Conservation (phyloP, 176 grass and related monocot species). For the Typha latifolia region DNA sequence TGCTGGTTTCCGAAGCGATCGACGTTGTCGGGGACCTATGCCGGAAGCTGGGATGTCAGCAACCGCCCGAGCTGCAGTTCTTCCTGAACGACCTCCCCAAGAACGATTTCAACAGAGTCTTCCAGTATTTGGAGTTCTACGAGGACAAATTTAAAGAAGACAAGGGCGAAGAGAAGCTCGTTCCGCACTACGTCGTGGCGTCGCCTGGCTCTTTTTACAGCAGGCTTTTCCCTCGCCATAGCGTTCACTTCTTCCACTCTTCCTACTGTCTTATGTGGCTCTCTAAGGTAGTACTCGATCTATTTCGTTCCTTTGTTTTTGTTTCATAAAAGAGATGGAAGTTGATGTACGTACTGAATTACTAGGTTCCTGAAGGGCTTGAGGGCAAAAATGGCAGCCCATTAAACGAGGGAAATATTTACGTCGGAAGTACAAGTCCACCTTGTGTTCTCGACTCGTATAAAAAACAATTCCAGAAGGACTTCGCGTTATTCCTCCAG, state of each 20-base stretch:
- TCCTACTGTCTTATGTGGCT: slow-evolving; percentile 50
- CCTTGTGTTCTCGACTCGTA: slow-evolving; percentile 12
- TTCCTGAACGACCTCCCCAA: slow-evolving; percentile 41
- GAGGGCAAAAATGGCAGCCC: no score
- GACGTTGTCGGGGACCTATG: not conserved
- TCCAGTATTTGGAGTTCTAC: slow-evolving; percentile 21
- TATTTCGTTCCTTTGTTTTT: no score
- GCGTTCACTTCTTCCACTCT: slow-evolving; percentile 65
- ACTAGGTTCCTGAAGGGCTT: slow-evolving; percentile 24
- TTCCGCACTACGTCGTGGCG: slow-evolving; percentile 35
- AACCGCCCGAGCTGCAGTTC: slow-evolving; percentile 20
- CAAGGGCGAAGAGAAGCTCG: not conserved
- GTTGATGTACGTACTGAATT: not conserved
- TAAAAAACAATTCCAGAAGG: slow-evolving; percentile 22
- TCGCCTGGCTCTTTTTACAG: slow-evolving; percentile 55
- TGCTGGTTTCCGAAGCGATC: slow-evolving; percentile 24
- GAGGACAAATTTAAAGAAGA: not conserved
- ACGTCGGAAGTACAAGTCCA: slow-evolving; percentile 18
- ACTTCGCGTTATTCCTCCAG: slow-evolving; percentile 34
- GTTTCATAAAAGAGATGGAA: not conserved
- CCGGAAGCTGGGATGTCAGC: not conserved
- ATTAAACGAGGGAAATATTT: slow-evolving; percentile 35
- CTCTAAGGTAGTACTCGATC: slow-evolving; percentile 68
- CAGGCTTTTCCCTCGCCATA: slow-evolving; percentile 35
- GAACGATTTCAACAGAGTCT: slow-evolving; percentile 52